phyloP scores from a whole-genome alignment of 345 rosid species.

The Rhizophora mangle region DNA sequence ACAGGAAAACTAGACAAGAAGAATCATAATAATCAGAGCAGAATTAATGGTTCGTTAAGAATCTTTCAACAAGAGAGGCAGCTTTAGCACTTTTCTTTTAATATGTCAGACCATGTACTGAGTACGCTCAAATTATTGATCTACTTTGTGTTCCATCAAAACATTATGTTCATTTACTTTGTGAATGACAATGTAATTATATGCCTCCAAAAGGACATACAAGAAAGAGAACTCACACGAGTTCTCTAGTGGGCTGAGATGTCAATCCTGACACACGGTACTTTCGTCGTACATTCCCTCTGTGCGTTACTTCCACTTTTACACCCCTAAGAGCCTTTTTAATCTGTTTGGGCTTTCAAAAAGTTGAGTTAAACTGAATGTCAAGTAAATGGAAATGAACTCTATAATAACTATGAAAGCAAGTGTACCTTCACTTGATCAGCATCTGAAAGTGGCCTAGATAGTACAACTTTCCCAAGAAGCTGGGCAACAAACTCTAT shows the following conservation, averaged over 20 bases:
- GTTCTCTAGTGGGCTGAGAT: slow-evolving; percentile 93
- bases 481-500: slow-evolving; percentile 92
- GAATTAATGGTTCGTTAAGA: not conserved
- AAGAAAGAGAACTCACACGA: slow-evolving; percentile 51
- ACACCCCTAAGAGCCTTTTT: slow-evolving; percentile 94
- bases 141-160: too few relatives aligned
- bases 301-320: slow-evolving; percentile 96
- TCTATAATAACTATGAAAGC: not conserved
- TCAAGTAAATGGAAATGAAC: slow-evolving; percentile 6
- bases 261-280: slow-evolving; percentile 99
- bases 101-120: too few relatives aligned
- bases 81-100: too few relatives aligned
- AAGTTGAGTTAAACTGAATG: slow-evolving; percentile 9
- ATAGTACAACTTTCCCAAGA: slow-evolving; percentile 71
- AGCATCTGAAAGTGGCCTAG: slow-evolving; percentile 81
- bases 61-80: not conserved
- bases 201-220: not conserved
- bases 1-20: slow-evolving; percentile 74
- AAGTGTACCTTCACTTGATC: slow-evolving; percentile 79
- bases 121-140: too few relatives aligned
- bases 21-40: slow-evolving; percentile 6
- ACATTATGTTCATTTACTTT: too few relatives aligned
- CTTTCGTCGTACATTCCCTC: slow-evolving; percentile 85
- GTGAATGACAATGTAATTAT: too few relatives aligned
- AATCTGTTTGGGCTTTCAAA: slow-evolving; percentile 41